Conservation (phyloP, 257 asterid species). For the Fraxinus anomala region DNA sequence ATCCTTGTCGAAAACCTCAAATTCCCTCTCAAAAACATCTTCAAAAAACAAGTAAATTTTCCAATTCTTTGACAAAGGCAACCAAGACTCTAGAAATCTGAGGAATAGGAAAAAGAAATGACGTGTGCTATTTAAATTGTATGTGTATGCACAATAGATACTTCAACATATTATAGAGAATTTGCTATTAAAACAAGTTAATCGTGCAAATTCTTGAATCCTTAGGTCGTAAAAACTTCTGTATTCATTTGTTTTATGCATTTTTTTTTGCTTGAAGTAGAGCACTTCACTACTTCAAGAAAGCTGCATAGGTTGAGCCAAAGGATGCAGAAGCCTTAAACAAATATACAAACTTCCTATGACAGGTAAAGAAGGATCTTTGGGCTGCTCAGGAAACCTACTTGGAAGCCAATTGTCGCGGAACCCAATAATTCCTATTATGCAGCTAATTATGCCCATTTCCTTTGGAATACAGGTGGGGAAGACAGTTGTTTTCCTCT, state of each 20-base stretch:
- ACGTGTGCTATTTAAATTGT: not conserved
- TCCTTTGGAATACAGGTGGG: slow-evolving; percentile 91
- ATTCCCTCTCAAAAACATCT: slow-evolving; percentile 24
- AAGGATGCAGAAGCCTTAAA: slow-evolving; percentile 86
- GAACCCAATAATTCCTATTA: slow-evolving; percentile 75
- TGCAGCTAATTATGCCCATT: slow-evolving; percentile 85
- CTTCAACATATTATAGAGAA: not conserved
- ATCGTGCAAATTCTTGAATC: not conserved
- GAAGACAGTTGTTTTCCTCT: slow-evolving; percentile 96
- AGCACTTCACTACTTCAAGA: slow-evolving; percentile 90
- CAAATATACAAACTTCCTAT: slow-evolving; percentile 84
- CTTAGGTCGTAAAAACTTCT: not conserved
- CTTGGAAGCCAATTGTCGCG: slow-evolving; percentile 67
- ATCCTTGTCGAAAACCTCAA: too few relatives aligned
- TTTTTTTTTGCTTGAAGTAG: slow-evolving; percentile 42
- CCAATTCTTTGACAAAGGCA: slow-evolving; percentile 26
- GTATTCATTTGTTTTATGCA: slow-evolving; percentile 10
- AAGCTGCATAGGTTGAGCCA: slow-evolving; percentile 71
- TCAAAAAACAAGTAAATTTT: slow-evolving; percentile 26
- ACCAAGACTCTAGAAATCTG: slow-evolving; percentile 11
- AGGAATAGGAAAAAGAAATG: slow-evolving; percentile 18
- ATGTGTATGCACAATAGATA: not conserved
- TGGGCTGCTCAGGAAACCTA: slow-evolving; percentile 87
- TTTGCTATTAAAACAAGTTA: not conserved
- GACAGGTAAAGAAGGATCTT: slow-evolving; percentile 74